These are phyloP conservation scores for Paecilomyces niveus DNA, from an alignment of 2,329 filamentous ascomycete species.

Conservation along the genomic window DNA sequence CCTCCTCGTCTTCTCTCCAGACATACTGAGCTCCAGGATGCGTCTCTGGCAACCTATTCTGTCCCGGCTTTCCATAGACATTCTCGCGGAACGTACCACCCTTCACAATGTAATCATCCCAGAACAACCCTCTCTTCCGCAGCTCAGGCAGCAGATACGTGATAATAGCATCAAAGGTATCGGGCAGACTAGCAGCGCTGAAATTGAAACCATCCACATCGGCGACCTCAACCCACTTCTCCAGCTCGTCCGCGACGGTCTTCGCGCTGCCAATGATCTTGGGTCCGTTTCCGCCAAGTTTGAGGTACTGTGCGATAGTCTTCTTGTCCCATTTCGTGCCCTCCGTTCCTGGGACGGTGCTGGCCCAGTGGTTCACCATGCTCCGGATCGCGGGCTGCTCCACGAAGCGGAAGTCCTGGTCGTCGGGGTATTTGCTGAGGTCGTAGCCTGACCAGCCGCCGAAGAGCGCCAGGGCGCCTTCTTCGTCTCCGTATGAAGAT, in stretches of 20 bases:
- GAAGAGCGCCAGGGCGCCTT: constrained; percentile 40
- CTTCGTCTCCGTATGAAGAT: constrained; percentile 36
- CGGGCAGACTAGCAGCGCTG: constrained; percentile 26
- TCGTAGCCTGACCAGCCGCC: constrained; percentile 44
- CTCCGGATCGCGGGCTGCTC: constrained; percentile 36
- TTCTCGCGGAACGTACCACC: constrained; percentile 35
- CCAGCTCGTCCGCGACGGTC: constrained; percentile 31
- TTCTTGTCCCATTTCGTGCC: constrained; percentile 33
- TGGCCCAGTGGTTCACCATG: constrained; percentile 40
- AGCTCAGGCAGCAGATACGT: constrained; percentile 25
- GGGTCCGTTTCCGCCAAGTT: constrained; percentile 26
- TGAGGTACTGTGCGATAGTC: constrained; percentile 27
- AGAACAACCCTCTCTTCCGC: constrained; percentile 29
- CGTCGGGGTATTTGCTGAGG: constrained; percentile 34
- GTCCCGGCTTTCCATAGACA: constrained; percentile 24
- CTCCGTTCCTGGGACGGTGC: constrained; percentile 34
- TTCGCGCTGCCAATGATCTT: constrained; percentile 29
- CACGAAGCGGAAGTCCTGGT: constrained; percentile 40
- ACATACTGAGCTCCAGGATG: constrained; percentile 31
- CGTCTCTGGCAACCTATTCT: constrained; percentile 16
- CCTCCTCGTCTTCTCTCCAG: constrained; percentile 27
- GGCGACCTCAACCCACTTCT: constrained; percentile 28
- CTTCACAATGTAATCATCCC: constrained; percentile 27
- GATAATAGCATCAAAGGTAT: constrained; percentile 31
- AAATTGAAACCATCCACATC: constrained; percentile 31